Evolutionary conservation across 1,284 basidiomycete species (phyloP), one percentile per base, ranked within the genome.

Genomic region (Ganoderma sinense): DNA sequence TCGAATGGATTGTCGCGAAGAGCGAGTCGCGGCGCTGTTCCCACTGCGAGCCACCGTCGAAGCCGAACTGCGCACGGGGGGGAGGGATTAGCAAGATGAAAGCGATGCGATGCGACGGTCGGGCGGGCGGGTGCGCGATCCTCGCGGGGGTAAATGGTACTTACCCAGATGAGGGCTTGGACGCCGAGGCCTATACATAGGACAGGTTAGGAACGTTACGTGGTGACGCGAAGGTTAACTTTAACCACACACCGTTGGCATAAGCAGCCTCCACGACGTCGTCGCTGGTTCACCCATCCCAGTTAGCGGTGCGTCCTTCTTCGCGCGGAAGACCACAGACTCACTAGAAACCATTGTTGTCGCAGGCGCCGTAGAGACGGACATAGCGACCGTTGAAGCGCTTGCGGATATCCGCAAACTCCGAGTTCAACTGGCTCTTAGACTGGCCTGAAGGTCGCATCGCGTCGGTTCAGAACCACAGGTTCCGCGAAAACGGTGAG

Each of bases 81-180:
- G 62, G 13, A 20, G 55, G 29, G 40, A 23, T 23, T 14, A 39
- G 39, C 29, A 14, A 13, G 41, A n/a, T n/a, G 31, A 41, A 39
- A 14, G 6, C 59, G 48, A 41, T 62, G 6, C 59, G 48, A 41
- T 62, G 14, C 59, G 55, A 33, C 8, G 36, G 33, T 59, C 56
- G 56, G 56, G 56, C 33, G 45, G 20, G 20, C 20, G 45, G 20
- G 48, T 26, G 23, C 48, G 48, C 48, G 48, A 26, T 10, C 8
- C 14, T 26, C 48, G 48, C 48, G 48, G 23, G 23, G 45, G 23
- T n/a, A 59, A 16, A 41, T 13, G 71, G 73, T 71, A 64, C 74
- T 74, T 75, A 91, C 91, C 92, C 91, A 94, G 68, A 94, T 87
- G n/a, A 94, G 81, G 33, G 91, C 89, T 72, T 94, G 91, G 4